phyloP scores from a whole-genome alignment of 2,329 filamentous ascomycete genomes.

The Fonsecaea pedrosoi region DNA sequence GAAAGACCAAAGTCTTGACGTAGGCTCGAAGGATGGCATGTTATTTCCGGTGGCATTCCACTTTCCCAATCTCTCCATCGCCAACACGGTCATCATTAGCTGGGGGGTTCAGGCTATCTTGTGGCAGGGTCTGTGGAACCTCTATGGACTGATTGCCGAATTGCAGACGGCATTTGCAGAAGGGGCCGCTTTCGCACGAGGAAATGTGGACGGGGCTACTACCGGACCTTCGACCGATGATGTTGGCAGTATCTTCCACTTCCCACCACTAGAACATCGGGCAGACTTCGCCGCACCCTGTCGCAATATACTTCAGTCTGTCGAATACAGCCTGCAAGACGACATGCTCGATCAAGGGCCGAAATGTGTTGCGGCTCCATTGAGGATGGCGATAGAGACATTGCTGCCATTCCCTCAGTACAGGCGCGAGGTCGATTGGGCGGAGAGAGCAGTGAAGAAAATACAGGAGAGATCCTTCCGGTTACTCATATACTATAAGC shows the following conservation, averaged over 20 bases:
- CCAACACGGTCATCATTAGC: constrained; percentile 44
- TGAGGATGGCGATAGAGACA: constrained; percentile 41
- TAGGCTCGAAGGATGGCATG: constrained; percentile 25
- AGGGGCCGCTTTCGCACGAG: constrained; percentile 6
- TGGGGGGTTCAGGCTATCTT: constrained; percentile 46
- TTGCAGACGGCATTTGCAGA: constrained; percentile 24
- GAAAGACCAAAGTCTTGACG: constrained; percentile 17
- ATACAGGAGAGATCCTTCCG: constrained; percentile 27
- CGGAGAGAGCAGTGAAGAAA: constrained; percentile 22
- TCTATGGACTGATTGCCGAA: constrained; percentile 42
- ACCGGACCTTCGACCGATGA: constrained; percentile 8
- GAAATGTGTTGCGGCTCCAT: constrained; percentile 37
- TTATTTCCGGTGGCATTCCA: constrained; percentile 45
- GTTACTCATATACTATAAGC: constrained; percentile 24
- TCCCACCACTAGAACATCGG: constrained; percentile 42
- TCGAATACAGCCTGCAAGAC: constrained; percentile 45
- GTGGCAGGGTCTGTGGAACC: constrained; percentile 45
- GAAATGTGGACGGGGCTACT: background rate
- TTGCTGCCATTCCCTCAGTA: constrained; percentile 24
- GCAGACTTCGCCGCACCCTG: constrained; percentile 40
- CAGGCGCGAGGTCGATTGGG: constrained; percentile 28
- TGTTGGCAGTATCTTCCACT: constrained; percentile 27
- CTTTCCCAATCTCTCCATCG: constrained; percentile 42
- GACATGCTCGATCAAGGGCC: constrained; percentile 35
- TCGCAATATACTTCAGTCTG: constrained; percentile 46